A percentile compares a stretch with the other conserved stretches of the same genome.
phyloP scores from a whole-genome alignment of 805 yeast genomes.

The Tetrapisispora nanseiensis region DNA sequence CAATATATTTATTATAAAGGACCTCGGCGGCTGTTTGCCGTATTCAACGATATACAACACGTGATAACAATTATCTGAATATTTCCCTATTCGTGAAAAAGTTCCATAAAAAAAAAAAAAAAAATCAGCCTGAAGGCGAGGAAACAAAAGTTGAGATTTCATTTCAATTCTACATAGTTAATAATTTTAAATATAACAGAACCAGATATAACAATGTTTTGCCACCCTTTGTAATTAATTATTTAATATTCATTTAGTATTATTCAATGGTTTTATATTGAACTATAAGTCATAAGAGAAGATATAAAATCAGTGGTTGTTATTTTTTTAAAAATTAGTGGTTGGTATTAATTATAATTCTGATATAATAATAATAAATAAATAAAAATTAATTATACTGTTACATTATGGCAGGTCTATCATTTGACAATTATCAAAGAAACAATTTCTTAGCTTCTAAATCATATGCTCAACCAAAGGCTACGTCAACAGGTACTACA shows the following conservation, averaged over 20 bases:
- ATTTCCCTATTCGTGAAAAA: no score
- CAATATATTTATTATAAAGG: neutral
- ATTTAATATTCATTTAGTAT: neutral
- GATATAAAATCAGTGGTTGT: no score
- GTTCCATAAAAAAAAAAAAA: no score
- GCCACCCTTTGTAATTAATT: conserved; percentile 3
- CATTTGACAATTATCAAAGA: conserved; percentile 90
- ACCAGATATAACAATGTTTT: neutral
- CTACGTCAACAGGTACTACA: conserved; percentile 98
- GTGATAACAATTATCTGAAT: no score
- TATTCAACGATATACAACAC: neutral
- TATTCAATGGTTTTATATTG: neutral
- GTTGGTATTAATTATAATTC: no score
- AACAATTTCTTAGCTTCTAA: conserved; percentile 61
- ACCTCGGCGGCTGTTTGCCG: conserved; percentile 1
- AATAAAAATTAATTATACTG: neutral
- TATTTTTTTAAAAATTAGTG: no score
- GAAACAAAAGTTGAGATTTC: neutral
- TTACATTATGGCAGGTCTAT: conserved; percentile 68
- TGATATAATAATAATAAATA: neutral
- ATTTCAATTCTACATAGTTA: neutral
- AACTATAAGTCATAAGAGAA: neutral
- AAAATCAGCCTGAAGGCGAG: no score
- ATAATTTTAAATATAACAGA: neutral
- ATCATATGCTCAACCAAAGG: conserved; percentile 67